These are phyloP conservation scores for Tetramitus jugosus DNA, from an alignment of 208 protist genomes.

Conservation along the genomic window DNA sequence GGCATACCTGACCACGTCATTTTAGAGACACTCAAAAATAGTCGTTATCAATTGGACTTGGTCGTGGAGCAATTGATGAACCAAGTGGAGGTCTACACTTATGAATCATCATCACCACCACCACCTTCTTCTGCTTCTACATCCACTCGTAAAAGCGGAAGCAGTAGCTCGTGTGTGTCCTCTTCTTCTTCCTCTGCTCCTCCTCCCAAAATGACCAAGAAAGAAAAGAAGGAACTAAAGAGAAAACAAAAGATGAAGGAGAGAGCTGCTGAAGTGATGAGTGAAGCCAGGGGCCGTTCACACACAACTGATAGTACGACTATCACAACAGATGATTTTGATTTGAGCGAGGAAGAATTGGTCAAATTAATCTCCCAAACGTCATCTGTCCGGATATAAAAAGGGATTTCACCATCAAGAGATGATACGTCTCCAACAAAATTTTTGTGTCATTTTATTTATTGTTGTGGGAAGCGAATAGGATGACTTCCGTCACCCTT, in stretches of 20 bases:
- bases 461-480: no score
- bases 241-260: not conserved
- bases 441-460: no score
- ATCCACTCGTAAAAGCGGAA: not conserved
- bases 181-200: not conserved
- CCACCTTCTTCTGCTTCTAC: not conserved
- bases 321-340: no score
- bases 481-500: no score
- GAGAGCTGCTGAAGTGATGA: no score
- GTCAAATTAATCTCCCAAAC: no score
- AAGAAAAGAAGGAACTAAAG: not conserved
- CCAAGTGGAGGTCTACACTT: not conserved
- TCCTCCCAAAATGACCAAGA: not conserved
- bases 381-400: no score
- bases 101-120: not conserved
- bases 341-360: no score
- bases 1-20: not conserved
- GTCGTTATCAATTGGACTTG: not conserved
- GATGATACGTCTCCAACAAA: no score
- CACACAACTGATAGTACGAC: no score
- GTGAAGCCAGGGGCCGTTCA: no score
- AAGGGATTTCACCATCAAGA: no score
- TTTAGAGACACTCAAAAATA: not conserved
- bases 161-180: not conserved
- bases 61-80: not conserved